Evolutionary conservation across 768 basidiomycete genomes (phyloP).

Genomic region (Tylopilus plumbeoviolaceoides): DNA sequence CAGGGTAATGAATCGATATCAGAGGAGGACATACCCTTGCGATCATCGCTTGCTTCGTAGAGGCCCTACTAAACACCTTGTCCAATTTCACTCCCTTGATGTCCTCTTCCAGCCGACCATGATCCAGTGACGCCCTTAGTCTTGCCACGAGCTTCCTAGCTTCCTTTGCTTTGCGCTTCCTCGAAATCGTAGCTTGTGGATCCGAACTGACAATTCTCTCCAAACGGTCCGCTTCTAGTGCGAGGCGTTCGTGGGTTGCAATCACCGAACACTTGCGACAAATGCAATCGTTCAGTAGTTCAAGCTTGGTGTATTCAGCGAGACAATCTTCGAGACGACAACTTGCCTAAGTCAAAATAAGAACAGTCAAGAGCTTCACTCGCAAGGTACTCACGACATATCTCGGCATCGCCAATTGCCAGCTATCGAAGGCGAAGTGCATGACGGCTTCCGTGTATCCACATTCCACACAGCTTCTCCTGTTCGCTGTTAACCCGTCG

Average conservation of each 20-base stretch:
- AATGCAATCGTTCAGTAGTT: slow-evolving; percentile 85
- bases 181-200: slow-evolving; percentile 55
- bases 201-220: slow-evolving; percentile 33
- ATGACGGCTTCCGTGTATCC: slow-evolving; percentile 94
- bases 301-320: slow-evolving; percentile 83
- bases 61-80: slow-evolving; percentile 66
- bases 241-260: slow-evolving; percentile 65
- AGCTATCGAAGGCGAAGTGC: slow-evolving; percentile 85
- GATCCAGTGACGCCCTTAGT: slow-evolving; percentile 61
- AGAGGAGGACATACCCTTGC: slow-evolving; percentile 54
- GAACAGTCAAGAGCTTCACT: slow-evolving; percentile 1
- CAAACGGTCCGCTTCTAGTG: slow-evolving; percentile 58
- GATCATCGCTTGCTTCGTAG: slow-evolving; percentile 89
- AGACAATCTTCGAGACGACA: slow-evolving; percentile 82
- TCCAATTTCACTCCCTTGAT: slow-evolving; percentile 78
- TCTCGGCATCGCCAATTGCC: slow-evolving; percentile 74
- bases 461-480: slow-evolving; percentile 82
- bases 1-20: neutral
- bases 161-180: slow-evolving; percentile 73
- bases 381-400: slow-evolving; percentile 45
- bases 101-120: slow-evolving; percentile 80
- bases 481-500: slow-evolving; percentile 87
- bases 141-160: slow-evolving; percentile 58
- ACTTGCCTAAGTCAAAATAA: slow-evolving; percentile 40
- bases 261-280: slow-evolving; percentile 89